Conservation (phyloP, 352 stramenopile species). For the Halophytophthora polymorphica region DNA sequence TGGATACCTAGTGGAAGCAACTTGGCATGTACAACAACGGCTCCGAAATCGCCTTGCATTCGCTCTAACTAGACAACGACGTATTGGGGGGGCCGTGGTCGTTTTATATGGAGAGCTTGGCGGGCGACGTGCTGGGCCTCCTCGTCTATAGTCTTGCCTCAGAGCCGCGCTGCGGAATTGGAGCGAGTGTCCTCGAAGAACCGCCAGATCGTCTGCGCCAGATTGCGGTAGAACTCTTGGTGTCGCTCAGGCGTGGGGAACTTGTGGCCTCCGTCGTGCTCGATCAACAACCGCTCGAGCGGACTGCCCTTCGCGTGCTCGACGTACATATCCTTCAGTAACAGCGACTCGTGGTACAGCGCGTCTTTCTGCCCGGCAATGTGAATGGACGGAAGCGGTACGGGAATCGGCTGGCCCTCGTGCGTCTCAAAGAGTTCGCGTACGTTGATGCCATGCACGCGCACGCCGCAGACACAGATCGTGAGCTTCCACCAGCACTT, state of each 20-base stretch:
- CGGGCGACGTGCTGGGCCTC: too few species aligned
- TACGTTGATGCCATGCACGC: constrained; percentile 31
- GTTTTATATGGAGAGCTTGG: too few species aligned
- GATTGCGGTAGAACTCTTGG: constrained; percentile 36
- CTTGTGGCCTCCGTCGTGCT: constrained; percentile 57
- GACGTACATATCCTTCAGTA: constrained; percentile 44
- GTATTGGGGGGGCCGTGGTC: too few species aligned
- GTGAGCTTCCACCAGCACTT: constrained; percentile 53
- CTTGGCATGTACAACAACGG: too few species aligned
- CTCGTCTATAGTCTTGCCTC: not conserved
- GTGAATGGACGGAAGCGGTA: constrained; percentile 62
- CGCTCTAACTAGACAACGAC: too few species aligned
- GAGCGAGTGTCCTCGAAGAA: constrained; percentile 39
- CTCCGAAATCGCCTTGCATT: too few species aligned
- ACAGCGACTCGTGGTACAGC: constrained; percentile 39
- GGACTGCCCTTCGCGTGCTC: constrained; percentile 29
- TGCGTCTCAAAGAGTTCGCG: constrained; percentile 41
- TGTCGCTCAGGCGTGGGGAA: constrained; percentile 59
- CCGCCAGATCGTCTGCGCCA: constrained; percentile 39
- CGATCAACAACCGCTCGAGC: constrained; percentile 32
- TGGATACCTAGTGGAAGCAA: too few species aligned
- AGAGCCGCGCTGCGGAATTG: constrained; percentile 29
- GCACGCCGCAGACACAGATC: constrained; percentile 45
- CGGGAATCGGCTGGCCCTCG: constrained; percentile 30
- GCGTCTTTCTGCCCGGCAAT: constrained; percentile 47